Evolutionary conservation across 73 alveolate species (phyloP), one percentile per base, ranked within the genome.

Genomic region (Stentor coeruleus): DNA sequence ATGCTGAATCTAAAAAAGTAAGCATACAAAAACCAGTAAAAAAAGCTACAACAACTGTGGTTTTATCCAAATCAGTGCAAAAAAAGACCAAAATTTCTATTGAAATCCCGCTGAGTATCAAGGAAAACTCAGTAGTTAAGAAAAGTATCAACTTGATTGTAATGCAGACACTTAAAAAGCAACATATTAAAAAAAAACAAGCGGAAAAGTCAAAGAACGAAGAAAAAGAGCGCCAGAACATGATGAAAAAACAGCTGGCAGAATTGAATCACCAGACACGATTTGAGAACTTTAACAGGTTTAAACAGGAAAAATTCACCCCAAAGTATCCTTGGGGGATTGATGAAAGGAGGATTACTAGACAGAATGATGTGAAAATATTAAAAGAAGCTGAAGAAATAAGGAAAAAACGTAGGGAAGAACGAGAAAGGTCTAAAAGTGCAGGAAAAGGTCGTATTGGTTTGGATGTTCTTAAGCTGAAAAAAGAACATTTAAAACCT

Each of bases 241-340:
- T 20, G 1, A 66, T 20, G 42, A 66, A 66, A 66, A 20, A 66
- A 33, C n/a, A 66, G n/a, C n/a, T 66, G 37, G 40, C n/a, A 26
- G 37, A 66, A 1, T 31, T 20, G 79, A 66, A 66, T 66, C 14
- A 66, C 14, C 42, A 26, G 42, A 66, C 37, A 66, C n/a, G 79
- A 66, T 20, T 20, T 66, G 79, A 66, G 14, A 66, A 66, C 37
- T 33, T 31, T 11, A 49, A 49, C 28, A 66, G 37, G 37, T 66
- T 66, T 2, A 66, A 31, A 66, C n/a, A 66, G 14, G 79, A 66
- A 66, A 66, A 66, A 66, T 66, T 66, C 37, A 66, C n/a, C n/a
- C 79, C 79, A 26, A 66, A 66, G 37, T 20, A 11, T 20, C 49
- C 39, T 33, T 66, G 79, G 79, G 79, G 79, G 33, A 26, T 31